These are phyloP conservation scores for Meira miltonrushii DNA, from an alignment of 1,284 basidiomycete genomes.

Conservation along the genomic window DNA sequence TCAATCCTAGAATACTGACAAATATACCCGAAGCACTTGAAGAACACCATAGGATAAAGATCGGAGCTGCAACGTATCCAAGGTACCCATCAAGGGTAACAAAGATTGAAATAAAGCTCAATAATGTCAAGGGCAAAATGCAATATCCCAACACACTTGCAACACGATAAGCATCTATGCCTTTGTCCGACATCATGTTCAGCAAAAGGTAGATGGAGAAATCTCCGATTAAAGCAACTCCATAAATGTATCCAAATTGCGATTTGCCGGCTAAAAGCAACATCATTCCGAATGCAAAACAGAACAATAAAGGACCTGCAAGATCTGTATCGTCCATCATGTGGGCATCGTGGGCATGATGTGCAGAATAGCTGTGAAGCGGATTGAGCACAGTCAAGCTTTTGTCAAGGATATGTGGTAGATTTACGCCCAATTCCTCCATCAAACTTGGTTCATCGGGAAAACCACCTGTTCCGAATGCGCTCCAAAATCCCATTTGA, in stretches of 20 bases:
- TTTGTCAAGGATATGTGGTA: conserved; percentile 88
- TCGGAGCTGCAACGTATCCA: conserved; percentile 44
- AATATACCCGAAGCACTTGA: conserved; percentile 51
- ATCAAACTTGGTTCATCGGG: conserved; percentile 50
- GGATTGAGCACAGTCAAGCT: conserved; percentile 94
- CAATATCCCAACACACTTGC: conserved; percentile 96
- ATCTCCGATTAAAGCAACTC: conserved; percentile 88
- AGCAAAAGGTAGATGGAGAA: conserved; percentile 90
- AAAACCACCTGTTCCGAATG: conserved; percentile 50
- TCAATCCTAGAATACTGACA: conserved; percentile 46
- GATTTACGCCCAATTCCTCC: conserved; percentile 89
- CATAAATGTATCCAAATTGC: conserved; percentile 98
- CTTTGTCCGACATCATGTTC: conserved; percentile 92
- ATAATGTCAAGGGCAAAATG: conserved; percentile 91
- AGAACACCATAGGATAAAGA: conserved; percentile 51
- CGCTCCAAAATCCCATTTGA: conserved; percentile 45
- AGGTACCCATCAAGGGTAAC: conserved; percentile 71
- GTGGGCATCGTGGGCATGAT: conserved; percentile 63
- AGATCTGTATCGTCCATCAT: conserved; percentile 99
- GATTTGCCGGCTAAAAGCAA: conserved; percentile 73
- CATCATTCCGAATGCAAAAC: conserved; percentile 63
- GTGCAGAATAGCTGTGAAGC: conserved; percentile 62
- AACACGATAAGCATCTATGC: conserved; percentile 93
- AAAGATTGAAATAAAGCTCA: conserved; percentile 81
- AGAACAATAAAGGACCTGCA: conserved; percentile 91